phyloP scores from a whole-genome alignment of 2,329 filamentous ascomycete genomes.

The Aureobasidium sp. region DNA sequence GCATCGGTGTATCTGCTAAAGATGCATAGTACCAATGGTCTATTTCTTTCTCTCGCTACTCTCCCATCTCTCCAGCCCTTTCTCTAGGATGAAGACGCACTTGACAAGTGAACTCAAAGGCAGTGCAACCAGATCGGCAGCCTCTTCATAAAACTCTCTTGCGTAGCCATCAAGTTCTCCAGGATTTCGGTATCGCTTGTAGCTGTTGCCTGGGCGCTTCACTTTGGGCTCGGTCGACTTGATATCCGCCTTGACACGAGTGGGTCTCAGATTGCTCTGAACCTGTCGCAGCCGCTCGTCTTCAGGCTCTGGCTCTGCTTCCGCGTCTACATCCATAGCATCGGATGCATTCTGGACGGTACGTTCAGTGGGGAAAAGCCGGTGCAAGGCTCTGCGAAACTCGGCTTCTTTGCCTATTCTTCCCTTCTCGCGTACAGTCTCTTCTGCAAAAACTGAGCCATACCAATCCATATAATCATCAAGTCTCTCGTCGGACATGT shows the following conservation, averaged over 20 bases:
- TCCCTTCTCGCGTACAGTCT: slow-evolving; percentile 30
- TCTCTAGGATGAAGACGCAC: slow-evolving; percentile 43
- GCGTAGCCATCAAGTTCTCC: slow-evolving; percentile 37
- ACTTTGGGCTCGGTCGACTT: slow-evolving; percentile 23
- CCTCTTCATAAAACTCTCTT: slow-evolving; percentile 42
- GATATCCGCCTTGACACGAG: slow-evolving; percentile 30
- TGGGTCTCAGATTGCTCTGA: slow-evolving; percentile 33
- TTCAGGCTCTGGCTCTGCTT: background rate
- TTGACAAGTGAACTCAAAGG: slow-evolving; percentile 41
- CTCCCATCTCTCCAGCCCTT: slow-evolving; percentile 33
- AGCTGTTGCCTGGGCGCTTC: slow-evolving; percentile 41
- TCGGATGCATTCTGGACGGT: background rate
- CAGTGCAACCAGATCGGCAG: slow-evolving; percentile 42
- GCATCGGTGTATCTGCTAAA: background rate
- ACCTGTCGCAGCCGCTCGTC: slow-evolving; percentile 33
- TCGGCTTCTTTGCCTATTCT: slow-evolving; percentile 27
- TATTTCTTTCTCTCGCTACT: slow-evolving; percentile 22
- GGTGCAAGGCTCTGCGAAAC: slow-evolving; percentile 32
- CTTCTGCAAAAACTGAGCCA: slow-evolving; percentile 53
- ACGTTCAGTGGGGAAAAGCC: slow-evolving; percentile 32
- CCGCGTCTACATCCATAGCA: background rate
- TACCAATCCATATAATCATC: slow-evolving; percentile 78
- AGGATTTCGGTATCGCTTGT: slow-evolving; percentile 40
- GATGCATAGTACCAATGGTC: background rate
- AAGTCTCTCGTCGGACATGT: slow-evolving; percentile 52